These are phyloP conservation scores for Mayamaea pseudoterrestris DNA, from an alignment of 108 stramenopile species.

Conservation along the genomic window DNA sequence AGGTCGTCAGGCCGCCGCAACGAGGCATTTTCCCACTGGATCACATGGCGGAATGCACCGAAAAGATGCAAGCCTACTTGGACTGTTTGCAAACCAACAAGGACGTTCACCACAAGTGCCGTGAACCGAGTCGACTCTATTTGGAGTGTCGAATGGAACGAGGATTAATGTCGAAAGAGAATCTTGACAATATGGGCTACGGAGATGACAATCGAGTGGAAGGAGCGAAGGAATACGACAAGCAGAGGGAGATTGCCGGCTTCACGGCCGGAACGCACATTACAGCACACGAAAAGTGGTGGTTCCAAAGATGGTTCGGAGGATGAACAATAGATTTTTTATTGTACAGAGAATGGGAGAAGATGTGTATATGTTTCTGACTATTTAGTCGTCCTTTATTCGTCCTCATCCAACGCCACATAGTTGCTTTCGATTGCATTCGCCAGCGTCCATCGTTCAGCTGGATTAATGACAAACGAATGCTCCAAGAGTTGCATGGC, in stretches of 20 bases:
- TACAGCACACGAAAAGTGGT: constrained; percentile 49
- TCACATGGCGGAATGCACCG: constrained; percentile 69
- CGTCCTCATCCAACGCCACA: too few species aligned
- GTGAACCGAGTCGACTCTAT: constrained; percentile 63
- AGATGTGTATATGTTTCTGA: neutral
- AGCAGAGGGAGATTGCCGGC: constrained; percentile 72
- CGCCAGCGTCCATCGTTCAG: constrained; percentile 24
- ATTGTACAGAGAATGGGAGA: neutral
- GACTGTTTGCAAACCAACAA: constrained; percentile 62
- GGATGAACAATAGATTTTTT: constrained; percentile 4
- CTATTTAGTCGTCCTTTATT: too few species aligned
- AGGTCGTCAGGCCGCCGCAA: constrained; percentile 75
- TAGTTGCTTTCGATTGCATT: constrained; percentile 11
- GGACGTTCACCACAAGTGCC: constrained; percentile 76
- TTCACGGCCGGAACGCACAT: constrained; percentile 82
- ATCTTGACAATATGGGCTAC: constrained; percentile 70
- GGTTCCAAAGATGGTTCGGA: constrained; percentile 38
- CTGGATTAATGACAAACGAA: constrained; percentile 14
- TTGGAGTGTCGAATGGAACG: constrained; percentile 84
- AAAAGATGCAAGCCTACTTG: constrained; percentile 36
- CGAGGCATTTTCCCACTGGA: constrained; percentile 86
- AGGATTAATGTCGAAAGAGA: constrained; percentile 67
- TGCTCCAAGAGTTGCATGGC: constrained; percentile 17
- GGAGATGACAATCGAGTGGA: constrained; percentile 45
- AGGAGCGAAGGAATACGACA: constrained; percentile 64